Base-by-base conservation (phyloP, 257 asterid genomes). In the Sherardia arvensis region DNA sequence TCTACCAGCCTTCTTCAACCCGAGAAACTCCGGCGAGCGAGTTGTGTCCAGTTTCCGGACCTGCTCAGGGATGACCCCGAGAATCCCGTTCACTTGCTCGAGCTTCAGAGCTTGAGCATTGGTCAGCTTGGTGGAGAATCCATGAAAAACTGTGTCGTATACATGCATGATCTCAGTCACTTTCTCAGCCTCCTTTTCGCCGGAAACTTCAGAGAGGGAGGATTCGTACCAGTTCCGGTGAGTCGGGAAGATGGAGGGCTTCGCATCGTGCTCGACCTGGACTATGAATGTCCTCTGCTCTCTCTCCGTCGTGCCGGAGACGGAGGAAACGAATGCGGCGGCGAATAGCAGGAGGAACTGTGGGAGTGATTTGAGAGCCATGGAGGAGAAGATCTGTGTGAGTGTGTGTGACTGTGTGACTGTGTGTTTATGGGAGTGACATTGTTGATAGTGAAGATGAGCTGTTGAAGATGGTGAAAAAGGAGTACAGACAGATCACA, bases 21-120 rank as follows among this genome's bases (percentile, higher is more conserved):
- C 98, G 1, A 91, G 83, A 56, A 91, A 91, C 71, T 81, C 88
- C 25, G 98, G 98, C 20, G 98, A 86, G 8, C 96, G 86, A 7
- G 98, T 91, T 9, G 98, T 91, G 36, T 86, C 92, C 61, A 88
- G 1, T 0, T 71, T 88, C 74, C 95, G 68, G 48, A 85, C 91
- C 53, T 79, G 93, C 60, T 91, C 95, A 7, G 92, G 96, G 66
- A 86, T 77, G 22, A 86, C 85, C 54, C 83, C 83, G 18, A 88
- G 21, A 40, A 91, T 20, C 58, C 84, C 94, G 3, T 78, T 26
- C 0, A 70, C 8, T 0, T 23, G 23, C 27, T 59, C 78, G 7
- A 91, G 78, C 69, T 66, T 74, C 36, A 62, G 69, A 2, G 83
- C 94, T 51, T 86, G 83, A 11, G 47, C 38, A 11, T 68, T 51